Percentiles rank a stretch among this genome's conserved stretches.
Conservation (phyloP, 805 yeast species). For the Yarrowia alimentaria region DNA sequence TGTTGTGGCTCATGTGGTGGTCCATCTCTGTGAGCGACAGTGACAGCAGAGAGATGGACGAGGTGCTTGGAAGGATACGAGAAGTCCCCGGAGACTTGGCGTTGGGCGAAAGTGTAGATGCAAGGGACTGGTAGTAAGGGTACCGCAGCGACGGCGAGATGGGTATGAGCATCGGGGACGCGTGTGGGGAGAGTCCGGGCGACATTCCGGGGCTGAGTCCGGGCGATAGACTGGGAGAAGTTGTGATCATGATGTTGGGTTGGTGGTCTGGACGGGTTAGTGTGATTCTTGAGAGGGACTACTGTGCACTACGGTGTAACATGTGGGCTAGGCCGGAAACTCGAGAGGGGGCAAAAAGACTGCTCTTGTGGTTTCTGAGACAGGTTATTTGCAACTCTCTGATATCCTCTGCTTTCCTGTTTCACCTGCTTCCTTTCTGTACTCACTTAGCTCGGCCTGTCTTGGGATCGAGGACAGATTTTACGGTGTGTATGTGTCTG, state of each 20-base stretch:
- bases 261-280: background rate
- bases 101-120: slow-evolving; percentile 4
- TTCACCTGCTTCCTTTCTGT: too few species aligned
- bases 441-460: too few species aligned
- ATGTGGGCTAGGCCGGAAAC: too few species aligned
- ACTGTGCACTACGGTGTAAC: too few species aligned
- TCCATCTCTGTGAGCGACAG: slow-evolving; percentile 11
- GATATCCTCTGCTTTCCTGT: too few species aligned
- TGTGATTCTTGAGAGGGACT: background rate
- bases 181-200: slow-evolving; percentile 16
- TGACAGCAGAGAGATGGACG: slow-evolving; percentile 27
- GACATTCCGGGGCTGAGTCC: slow-evolving; percentile 1
- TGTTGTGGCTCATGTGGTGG: slow-evolving; percentile 1
- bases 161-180: slow-evolving; percentile 26
- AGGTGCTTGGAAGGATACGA: slow-evolving; percentile 27
- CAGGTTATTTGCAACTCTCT: too few species aligned
- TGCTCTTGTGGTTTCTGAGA: too few species aligned
- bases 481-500: too few species aligned
- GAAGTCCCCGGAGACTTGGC: slow-evolving; percentile 16
- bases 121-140: slow-evolving; percentile 25
- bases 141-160: slow-evolving; percentile 19
- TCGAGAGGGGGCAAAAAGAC: too few species aligned
- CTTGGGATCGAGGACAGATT: too few species aligned
- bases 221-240: background rate
- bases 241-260: slow-evolving; percentile 1